Conservation (phyloP, 345 rosid genomes). For the Pistacia atlantica region DNA sequence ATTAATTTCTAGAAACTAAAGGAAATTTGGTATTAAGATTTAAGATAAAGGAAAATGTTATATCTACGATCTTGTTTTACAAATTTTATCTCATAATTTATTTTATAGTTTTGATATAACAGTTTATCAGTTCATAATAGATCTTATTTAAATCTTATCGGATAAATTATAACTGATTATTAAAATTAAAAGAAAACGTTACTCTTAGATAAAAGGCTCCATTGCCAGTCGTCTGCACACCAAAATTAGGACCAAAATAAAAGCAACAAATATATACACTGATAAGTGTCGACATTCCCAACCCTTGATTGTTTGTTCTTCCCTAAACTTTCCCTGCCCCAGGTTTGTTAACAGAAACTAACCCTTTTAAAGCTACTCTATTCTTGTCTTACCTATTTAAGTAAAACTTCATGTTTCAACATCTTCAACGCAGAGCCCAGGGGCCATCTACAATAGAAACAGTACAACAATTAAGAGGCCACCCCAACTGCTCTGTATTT, state of each 20-base stretch:
- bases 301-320: neutral
- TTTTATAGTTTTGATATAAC: no score
- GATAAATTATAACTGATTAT: no score
- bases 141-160: no score
- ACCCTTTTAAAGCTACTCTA: conserved; percentile 2
- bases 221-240: neutral
- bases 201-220: neutral
- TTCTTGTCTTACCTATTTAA: conserved; percentile 7
- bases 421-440: conserved; percentile 24
- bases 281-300: neutral
- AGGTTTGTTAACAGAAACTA: conserved; percentile 19
- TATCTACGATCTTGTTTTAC: no score
- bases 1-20: no score
- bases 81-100: no score
- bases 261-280: no score
- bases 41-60: no score
- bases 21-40: neutral
- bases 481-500: conserved; percentile 30
- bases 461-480: conserved; percentile 13
- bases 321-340: conserved; percentile 1
- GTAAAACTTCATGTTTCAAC: neutral
- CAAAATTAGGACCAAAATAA: neutral
- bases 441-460: conserved; percentile 23
- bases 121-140: no score
- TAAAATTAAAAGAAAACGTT: no score